Percentiles rank a stretch among this genome's conserved stretches.
Evolutionary conservation across 495 filamentous ascomycete genomes (phyloP).

Genomic region (Aspergillus sclerotiicarbonarius): DNA sequence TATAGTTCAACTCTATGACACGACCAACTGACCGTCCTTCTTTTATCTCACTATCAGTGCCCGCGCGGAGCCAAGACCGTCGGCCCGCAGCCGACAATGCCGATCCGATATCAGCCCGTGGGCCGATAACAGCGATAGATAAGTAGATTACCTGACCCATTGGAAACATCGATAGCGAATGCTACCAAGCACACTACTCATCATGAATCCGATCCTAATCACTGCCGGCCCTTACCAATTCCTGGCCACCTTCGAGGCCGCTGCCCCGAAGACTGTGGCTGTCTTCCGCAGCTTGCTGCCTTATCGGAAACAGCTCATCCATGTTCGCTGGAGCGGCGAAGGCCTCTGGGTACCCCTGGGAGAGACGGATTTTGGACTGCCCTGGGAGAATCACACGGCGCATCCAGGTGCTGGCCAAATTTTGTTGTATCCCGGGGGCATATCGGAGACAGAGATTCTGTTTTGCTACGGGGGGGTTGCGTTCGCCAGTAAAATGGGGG

Average conservation of each 20-base stretch:
- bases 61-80: neutral
- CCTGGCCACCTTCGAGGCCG: neutral
- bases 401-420: neutral
- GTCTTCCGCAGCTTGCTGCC: neutral
- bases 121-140: neutral
- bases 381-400: neutral
- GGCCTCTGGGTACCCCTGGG: neutral
- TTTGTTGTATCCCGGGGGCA: neutral
- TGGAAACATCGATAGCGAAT: neutral
- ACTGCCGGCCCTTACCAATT: neutral
- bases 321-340: neutral
- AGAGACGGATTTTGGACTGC: neutral
- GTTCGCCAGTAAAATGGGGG: neutral
- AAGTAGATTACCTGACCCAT: neutral
- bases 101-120: neutral
- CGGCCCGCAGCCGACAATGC: neutral
- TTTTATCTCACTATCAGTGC: neutral
- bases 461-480: neutral
- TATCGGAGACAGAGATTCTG: neutral
- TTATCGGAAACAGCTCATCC: neutral
- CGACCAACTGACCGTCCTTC: neutral
- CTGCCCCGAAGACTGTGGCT: neutral
- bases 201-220: neutral
- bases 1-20: neutral
- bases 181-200: neutral